Evolutionary conservation across 148 eudicot genomes (phyloP).

Genomic region (Silene uniflora): DNA sequence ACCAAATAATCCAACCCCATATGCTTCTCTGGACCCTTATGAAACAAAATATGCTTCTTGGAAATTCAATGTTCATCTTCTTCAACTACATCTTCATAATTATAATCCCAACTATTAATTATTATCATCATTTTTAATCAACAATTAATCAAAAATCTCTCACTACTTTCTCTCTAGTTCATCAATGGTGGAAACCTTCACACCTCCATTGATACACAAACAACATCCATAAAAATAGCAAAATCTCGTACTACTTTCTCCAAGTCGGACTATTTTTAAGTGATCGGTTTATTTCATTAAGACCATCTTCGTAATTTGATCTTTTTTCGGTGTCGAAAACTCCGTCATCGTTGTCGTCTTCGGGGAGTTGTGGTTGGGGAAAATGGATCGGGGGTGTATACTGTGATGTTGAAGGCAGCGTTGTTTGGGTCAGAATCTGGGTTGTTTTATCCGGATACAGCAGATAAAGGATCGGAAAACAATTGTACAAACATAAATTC

Average conservation of each 20-base stretch:
- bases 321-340: conserved; percentile 43
- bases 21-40: too few species aligned
- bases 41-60: too few species aligned
- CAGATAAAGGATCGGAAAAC: conserved; percentile 48
- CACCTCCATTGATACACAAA: conserved; percentile 25
- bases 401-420: conserved; percentile 48
- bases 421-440: too few species aligned
- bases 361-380: conserved; percentile 25
- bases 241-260: conserved; percentile 33
- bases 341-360: conserved; percentile 10
- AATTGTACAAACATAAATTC: too few species aligned
- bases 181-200: too few species aligned
- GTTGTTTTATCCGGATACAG: conserved; percentile 42
- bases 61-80: too few species aligned
- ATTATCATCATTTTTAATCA: neutral
- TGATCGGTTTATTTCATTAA: conserved; percentile 78
- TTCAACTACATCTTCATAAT: too few species aligned
- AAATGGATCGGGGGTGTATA: conserved; percentile 46
- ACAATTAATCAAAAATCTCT: too few species aligned
- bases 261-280: conserved; percentile 64
- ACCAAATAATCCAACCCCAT: neutral
- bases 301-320: conserved; percentile 69
- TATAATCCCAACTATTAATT: neutral
- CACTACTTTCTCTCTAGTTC: too few species aligned
- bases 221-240: conserved; percentile 30